Evolutionary conservation across 2,329 filamentous ascomycete species (phyloP).

Genomic region (Microsporum audouinii): DNA sequence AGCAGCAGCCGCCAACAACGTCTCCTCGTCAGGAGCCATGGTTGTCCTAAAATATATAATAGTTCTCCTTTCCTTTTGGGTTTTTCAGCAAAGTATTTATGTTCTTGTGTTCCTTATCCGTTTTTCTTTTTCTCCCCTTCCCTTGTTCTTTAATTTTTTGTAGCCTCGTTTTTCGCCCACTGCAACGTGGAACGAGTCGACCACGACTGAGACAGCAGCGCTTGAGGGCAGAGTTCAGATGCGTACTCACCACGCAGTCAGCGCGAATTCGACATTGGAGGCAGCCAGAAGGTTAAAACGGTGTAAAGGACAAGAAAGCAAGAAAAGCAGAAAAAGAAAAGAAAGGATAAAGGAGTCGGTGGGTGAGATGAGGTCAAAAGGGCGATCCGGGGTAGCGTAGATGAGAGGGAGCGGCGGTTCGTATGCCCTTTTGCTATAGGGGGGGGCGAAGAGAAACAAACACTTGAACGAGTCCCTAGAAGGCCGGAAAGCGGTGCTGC

Average conservation of each 20-base stretch:
- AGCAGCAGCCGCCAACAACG: constrained; percentile 36
- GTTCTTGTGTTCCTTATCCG: neutral
- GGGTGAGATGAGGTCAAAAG: neutral
- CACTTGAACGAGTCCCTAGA: neutral
- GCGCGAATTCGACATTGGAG: constrained; percentile 1
- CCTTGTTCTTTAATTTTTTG: neutral
- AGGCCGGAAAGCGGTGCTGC: neutral
- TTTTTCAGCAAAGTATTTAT: neutral
- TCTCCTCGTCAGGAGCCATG: constrained; percentile 39
- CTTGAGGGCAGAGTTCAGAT: neutral
- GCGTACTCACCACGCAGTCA: neutral
- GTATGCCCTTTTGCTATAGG: neutral
- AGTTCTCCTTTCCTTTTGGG: neutral
- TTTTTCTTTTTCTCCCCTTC: neutral
- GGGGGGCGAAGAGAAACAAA: neutral
- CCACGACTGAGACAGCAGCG: neutral
- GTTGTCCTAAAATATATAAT: constrained; percentile 12
- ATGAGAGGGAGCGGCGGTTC: neutral
- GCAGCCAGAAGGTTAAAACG: neutral
- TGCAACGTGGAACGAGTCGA: neutral
- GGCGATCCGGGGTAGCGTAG: constrained; percentile 2
- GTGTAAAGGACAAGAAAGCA: neutral
- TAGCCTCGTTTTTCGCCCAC: neutral
- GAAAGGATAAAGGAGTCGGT: neutral
- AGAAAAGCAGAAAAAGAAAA: neutral